phyloP scores from a whole-genome alignment of 1,284 basidiomycete genomes.

The Trichosporon faecale region DNA sequence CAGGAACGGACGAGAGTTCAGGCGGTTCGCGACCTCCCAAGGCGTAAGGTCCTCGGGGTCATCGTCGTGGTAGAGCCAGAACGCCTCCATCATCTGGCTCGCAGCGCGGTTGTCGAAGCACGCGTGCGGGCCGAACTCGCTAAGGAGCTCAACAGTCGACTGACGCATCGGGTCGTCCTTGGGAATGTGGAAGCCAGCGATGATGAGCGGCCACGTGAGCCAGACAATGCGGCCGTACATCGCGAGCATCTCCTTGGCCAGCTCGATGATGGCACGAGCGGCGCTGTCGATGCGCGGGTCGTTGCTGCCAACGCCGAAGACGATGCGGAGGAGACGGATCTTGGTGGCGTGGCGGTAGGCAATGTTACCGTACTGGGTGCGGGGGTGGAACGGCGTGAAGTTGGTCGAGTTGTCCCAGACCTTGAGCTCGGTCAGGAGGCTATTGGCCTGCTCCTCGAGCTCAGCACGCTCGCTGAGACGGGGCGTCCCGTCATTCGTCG shows the following conservation, averaged over 20 bases:
- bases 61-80: conserved; percentile 33
- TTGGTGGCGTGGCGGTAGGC: conserved; percentile 44
- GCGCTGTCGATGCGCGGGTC: conserved; percentile 40
- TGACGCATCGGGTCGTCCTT: conserved; percentile 35
- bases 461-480: conserved; percentile 24
- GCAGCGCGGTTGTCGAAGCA: conserved; percentile 45
- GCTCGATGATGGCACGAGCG: conserved; percentile 41
- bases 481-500: conserved; percentile 5
- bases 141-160: conserved; percentile 38
- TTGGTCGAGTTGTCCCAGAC: conserved; percentile 45
- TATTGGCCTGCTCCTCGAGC: conserved; percentile 35
- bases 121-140: conserved; percentile 47
- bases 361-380: conserved; percentile 47
- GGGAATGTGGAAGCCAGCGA: conserved; percentile 45
- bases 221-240: conserved; percentile 43
- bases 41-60: conserved; percentile 27
- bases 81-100: conserved; percentile 32
- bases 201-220: conserved; percentile 49
- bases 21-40: conserved; percentile 27
- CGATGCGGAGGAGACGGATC: conserved; percentile 40
- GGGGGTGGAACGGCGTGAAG: conserved; percentile 43
- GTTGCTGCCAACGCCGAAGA: conserved; percentile 36
- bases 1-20: conserved; percentile 29
- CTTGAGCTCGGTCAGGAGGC: conserved; percentile 39
- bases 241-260: conserved; percentile 43